Conservation (phyloP, 495 filamentous ascomycete genomes). For the Trichoderma asperelloides region DNA sequence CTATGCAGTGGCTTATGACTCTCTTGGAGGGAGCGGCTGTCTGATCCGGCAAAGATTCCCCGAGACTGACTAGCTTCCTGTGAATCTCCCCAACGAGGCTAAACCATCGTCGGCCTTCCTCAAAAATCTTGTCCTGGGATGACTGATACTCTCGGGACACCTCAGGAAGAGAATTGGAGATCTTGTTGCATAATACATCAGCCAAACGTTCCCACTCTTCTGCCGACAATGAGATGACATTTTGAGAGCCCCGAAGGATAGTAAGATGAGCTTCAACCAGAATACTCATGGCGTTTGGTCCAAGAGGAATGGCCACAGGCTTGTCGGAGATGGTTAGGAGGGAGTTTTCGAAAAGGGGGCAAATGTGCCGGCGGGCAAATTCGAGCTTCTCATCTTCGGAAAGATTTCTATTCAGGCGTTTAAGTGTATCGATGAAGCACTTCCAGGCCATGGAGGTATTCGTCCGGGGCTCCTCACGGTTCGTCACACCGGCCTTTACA, state of each 20-base stretch:
- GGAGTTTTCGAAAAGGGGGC: conserved; percentile 30
- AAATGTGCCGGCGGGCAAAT: conserved; percentile 37
- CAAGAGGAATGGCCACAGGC: conserved; percentile 16
- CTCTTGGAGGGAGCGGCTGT: conserved; percentile 12
- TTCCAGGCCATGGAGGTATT: conserved; percentile 62
- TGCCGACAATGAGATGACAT: conserved; percentile 32
- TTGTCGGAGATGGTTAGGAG: conserved; percentile 29
- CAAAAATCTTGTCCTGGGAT: conserved; percentile 58
- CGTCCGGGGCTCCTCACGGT: conserved; percentile 60
- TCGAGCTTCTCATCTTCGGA: conserved; percentile 19
- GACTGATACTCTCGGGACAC: conserved; percentile 63
- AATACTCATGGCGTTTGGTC: conserved; percentile 20
- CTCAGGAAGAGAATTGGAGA: conserved; percentile 65
- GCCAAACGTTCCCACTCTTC: conserved; percentile 46
- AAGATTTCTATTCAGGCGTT: conserved; percentile 33
- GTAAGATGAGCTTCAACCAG: conserved; percentile 16
- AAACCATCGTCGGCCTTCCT: conserved; percentile 56
- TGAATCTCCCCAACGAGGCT: conserved; percentile 41
- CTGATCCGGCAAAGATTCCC: conserved; percentile 6
- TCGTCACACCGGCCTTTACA: conserved; percentile 57
- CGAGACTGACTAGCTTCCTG: neutral
- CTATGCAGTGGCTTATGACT: neutral
- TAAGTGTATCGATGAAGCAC: conserved; percentile 54
- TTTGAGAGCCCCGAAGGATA: neutral
- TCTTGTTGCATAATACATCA: conserved; percentile 46